phyloP scores from a whole-genome alignment of 495 filamentous ascomycete species.

The Penicillium maclennaniae region DNA sequence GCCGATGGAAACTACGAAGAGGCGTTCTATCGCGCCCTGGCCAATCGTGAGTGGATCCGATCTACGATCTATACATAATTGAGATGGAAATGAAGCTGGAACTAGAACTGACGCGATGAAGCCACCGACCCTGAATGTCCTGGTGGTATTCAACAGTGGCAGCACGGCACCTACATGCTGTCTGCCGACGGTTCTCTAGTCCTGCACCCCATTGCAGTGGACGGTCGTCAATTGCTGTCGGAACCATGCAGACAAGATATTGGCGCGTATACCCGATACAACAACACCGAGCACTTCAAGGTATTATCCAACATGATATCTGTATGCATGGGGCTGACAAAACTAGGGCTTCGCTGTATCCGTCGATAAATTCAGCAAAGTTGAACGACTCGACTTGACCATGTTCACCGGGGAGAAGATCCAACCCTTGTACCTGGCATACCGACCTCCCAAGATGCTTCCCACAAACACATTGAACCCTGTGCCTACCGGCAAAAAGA shows the following conservation, averaged over 20 bases:
- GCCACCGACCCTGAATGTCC: slow-evolving; percentile 63
- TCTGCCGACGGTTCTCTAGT: slow-evolving; percentile 55
- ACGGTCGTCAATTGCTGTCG: slow-evolving; percentile 70
- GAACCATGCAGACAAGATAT: slow-evolving; percentile 56
- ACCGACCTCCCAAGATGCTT: slow-evolving; percentile 69
- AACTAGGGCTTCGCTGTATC: slow-evolving; percentile 58
- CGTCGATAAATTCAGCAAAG: slow-evolving; percentile 58
- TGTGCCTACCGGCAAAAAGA: slow-evolving; percentile 23
- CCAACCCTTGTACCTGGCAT: slow-evolving; percentile 70
- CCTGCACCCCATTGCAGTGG: slow-evolving; percentile 60
- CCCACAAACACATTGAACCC: slow-evolving; percentile 68
- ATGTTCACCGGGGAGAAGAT: slow-evolving; percentile 62
- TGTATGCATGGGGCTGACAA: slow-evolving; percentile 13
- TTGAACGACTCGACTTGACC: slow-evolving; percentile 63
- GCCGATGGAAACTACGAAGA: slow-evolving; percentile 68
- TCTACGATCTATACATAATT: slow-evolving; percentile 2
- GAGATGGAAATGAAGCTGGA: neutral
- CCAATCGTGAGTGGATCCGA: slow-evolving; percentile 57
- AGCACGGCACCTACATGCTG: slow-evolving; percentile 63
- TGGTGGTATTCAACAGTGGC: slow-evolving; percentile 69
- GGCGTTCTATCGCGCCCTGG: slow-evolving; percentile 67
- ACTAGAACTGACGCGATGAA: slow-evolving; percentile 20
- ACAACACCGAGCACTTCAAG: slow-evolving; percentile 62
- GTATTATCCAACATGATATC: slow-evolving; percentile 31
- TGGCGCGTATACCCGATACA: slow-evolving; percentile 63